These are phyloP conservation scores for Lachancea nothofagi DNA, from an alignment of 805 yeast species.

Conservation along the genomic window DNA sequence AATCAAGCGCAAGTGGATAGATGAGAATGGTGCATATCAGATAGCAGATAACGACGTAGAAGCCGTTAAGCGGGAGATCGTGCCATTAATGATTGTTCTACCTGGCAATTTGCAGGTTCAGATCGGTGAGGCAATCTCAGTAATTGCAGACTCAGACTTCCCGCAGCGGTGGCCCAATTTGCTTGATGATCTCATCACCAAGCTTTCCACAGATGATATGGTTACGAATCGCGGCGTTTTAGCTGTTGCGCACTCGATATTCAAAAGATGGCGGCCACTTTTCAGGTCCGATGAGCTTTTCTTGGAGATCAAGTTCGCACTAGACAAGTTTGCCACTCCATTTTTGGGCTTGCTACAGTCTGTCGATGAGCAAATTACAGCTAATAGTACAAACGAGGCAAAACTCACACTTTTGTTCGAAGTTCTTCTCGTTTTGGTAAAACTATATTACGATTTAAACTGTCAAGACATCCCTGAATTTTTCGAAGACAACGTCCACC, in stretches of 20 bases:
- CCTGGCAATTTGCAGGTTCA: constrained; percentile 84
- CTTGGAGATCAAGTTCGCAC: constrained; percentile 78
- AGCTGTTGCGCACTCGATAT: constrained; percentile 90
- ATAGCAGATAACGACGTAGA: constrained; percentile 56
- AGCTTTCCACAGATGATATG: constrained; percentile 61
- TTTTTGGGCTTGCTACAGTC: constrained; percentile 63
- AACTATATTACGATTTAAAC: constrained; percentile 87
- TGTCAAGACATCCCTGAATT: constrained; percentile 98
- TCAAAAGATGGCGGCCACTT: constrained; percentile 93
- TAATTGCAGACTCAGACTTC: constrained; percentile 93
- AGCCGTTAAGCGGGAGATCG: constrained; percentile 67
- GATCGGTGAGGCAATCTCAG: constrained; percentile 86
- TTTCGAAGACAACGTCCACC: constrained; percentile 81
- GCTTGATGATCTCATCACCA: constrained; percentile 64
- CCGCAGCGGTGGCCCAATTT: constrained; percentile 84
- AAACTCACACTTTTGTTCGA: constrained; percentile 56
- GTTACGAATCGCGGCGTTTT: constrained; percentile 77
- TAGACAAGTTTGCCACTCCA: constrained; percentile 76
- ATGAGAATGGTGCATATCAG: constrained; percentile 77
- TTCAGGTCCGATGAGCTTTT: constrained; percentile 88
- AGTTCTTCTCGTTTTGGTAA: constrained; percentile 62
- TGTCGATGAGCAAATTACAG: constrained; percentile 60
- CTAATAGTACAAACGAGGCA: constrained; percentile 41
- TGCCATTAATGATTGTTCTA: constrained; percentile 77
- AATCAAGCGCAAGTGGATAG: constrained; percentile 80